Evolutionary conservation across 1,284 basidiomycete species (phyloP), one percentile per base, ranked within the genome.

Genomic region (Apiotrichum porosum): DNA sequence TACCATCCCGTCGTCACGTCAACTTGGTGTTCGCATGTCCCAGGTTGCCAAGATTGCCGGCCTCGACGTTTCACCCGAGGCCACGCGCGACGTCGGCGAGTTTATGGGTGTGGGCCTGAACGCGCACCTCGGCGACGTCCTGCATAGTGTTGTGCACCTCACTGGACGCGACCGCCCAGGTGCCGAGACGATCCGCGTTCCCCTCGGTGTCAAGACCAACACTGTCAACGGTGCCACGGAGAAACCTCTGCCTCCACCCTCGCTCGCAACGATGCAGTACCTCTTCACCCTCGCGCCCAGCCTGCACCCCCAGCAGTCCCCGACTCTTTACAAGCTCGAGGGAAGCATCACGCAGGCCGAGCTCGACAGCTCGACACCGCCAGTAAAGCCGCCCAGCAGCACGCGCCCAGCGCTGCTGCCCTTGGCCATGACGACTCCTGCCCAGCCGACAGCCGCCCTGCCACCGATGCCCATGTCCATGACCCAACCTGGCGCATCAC

Each of bases 21-120:
- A 71, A 44, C 54, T 71, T 0, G 56, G 58, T 1, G 38, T 58
- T 9, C 62, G 65, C 3, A 42, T 71, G 5, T 52, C 56, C 1
- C 54, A 61, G 38, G 48, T 65, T 18, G 66, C 67, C 39, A 63
- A 64, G 50, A 51, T 49, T 9, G 62, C 60, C 37, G 60, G 58
- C 34, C 51, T 71, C 14, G 43, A 56, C 6, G 40, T 69, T 3
- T 36, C 62, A 1, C 47, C 58, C 3, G 65, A 65, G 15, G 40
- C 52, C 12, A 19, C 42, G 12, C 45, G 45, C 22, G 66, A 68
- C 10, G 56, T 69, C 14, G 70, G 70, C 49, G 66, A 72, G 46
- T 72, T 73, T 51, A 55, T 73, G 48, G 65, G 68, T 4, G 54
- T 72, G 9, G 70, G 68, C 0, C 50, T 72, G 26, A 65, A 70